A percentile compares a stretch with the other conserved stretches of the same genome.
Evolutionary conservation across 805 yeast genomes (phyloP).

Genomic region (Wickerhamia fluorescens): DNA sequence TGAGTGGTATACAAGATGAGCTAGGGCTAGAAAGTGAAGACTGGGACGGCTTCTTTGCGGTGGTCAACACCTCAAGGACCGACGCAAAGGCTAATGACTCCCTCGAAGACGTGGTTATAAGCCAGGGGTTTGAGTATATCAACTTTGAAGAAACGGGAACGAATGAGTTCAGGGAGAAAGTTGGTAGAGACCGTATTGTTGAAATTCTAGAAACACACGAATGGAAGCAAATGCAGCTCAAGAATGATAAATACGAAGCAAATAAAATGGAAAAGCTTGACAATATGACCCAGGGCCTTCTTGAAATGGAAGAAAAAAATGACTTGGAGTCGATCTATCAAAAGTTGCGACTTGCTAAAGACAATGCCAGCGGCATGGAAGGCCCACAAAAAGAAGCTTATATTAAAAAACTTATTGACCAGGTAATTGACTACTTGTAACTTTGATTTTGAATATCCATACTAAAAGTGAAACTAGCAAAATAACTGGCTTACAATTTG

Average conservation of each 20-base stretch:
- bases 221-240: slow-evolving; percentile 30
- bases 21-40: slow-evolving; percentile 1
- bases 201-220: slow-evolving; percentile 44
- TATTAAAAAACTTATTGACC: slow-evolving; percentile 30
- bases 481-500: neutral
- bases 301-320: slow-evolving; percentile 9
- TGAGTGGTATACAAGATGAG: slow-evolving; percentile 6
- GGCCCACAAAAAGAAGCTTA: slow-evolving; percentile 22
- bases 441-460: neutral
- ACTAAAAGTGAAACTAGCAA: slow-evolving; percentile 1
- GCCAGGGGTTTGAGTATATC: slow-evolving; percentile 38
- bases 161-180: slow-evolving; percentile 37
- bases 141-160: slow-evolving; percentile 21
- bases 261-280: slow-evolving; percentile 14
- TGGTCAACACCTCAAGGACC: slow-evolving; percentile 8
- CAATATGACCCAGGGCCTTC: slow-evolving; percentile 21
- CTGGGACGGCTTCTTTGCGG: slow-evolving; percentile 28
- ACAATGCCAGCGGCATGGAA: slow-evolving; percentile 16
- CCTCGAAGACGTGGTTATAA: slow-evolving; percentile 33
- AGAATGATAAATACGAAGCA: slow-evolving; percentile 11
- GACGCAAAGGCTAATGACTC: slow-evolving; percentile 10
- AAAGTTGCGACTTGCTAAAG: slow-evolving; percentile 30
- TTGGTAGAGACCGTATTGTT: slow-evolving; percentile 35
- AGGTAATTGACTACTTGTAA: slow-evolving; percentile 32
- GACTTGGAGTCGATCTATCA: slow-evolving; percentile 21